Evolutionary conservation across 2,329 filamentous ascomycete genomes (phyloP).

Genomic region (Xylaria sp.): DNA sequence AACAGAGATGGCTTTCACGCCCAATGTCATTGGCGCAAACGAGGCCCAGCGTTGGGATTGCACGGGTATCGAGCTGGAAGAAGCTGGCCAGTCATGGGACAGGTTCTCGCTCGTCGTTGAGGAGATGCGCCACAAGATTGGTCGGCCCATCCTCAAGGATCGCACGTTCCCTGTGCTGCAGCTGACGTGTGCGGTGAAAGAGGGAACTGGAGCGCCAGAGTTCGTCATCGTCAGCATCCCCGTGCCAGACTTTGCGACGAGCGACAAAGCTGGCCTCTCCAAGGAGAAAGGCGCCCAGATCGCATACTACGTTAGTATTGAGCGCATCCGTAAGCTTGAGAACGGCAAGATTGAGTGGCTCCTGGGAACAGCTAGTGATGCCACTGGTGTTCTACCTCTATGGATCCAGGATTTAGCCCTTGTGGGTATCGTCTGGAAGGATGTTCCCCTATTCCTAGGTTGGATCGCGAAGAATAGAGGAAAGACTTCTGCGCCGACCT

Average conservation of each 20-base stretch:
- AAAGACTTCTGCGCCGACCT: slow-evolving; percentile 31
- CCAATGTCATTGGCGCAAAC: slow-evolving; percentile 62
- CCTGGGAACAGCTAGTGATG: slow-evolving; percentile 81
- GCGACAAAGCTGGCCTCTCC: slow-evolving; percentile 47
- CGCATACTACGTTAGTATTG: slow-evolving; percentile 73
- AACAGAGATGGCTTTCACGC: slow-evolving; percentile 69
- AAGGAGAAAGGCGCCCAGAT: slow-evolving; percentile 62
- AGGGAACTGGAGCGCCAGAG: slow-evolving; percentile 50
- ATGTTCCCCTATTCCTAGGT: slow-evolving; percentile 74
- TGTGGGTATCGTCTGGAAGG: slow-evolving; percentile 73
- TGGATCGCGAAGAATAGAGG: slow-evolving; percentile 66
- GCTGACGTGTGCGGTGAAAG: slow-evolving; percentile 61
- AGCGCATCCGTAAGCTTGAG: slow-evolving; percentile 64
- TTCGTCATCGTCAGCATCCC: slow-evolving; percentile 70
- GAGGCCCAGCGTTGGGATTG: slow-evolving; percentile 61
- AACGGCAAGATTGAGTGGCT: slow-evolving; percentile 72
- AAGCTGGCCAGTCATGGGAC: slow-evolving; percentile 57
- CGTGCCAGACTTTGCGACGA: slow-evolving; percentile 56
- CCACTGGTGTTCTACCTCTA: slow-evolving; percentile 72
- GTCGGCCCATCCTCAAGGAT: slow-evolving; percentile 67
- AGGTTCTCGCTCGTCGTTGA: slow-evolving; percentile 63
- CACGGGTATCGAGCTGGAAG: slow-evolving; percentile 53
- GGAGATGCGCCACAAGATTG: slow-evolving; percentile 74
- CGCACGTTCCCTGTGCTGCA: slow-evolving; percentile 76
- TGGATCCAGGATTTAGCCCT: slow-evolving; percentile 74